These are phyloP conservation scores for Aspergillus mulundensis DNA, from an alignment of 495 filamentous ascomycete genomes.

Conservation along the genomic window DNA sequence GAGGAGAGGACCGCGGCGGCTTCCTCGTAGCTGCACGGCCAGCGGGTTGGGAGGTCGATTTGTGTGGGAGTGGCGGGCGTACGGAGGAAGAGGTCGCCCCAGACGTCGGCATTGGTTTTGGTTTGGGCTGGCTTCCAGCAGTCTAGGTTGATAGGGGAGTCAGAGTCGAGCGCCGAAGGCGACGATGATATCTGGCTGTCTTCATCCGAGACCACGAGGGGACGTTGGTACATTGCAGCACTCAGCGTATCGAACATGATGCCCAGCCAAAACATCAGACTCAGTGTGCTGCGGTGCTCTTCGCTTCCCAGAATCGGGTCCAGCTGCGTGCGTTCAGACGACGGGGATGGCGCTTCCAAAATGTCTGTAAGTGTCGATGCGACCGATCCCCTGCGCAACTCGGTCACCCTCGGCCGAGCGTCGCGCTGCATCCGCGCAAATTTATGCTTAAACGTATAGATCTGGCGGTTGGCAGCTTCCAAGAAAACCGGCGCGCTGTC, in stretches of 20 bases:
- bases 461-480: neutral
- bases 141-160: neutral
- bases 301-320: neutral
- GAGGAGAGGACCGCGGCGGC: neutral
- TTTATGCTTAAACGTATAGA: neutral
- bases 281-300: neutral
- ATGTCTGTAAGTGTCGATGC: neutral
- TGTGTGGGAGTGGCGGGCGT: neutral
- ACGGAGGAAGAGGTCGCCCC: constrained; percentile 2
- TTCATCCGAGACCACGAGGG: constrained; percentile 1
- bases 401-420: neutral
- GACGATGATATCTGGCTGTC: constrained; percentile 1
- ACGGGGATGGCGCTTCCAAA: neutral
- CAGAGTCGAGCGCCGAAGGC: neutral
- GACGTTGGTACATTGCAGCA: constrained; percentile 2
- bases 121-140: neutral
- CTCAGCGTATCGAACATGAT: constrained; percentile 3
- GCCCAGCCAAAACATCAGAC: constrained; percentile 1
- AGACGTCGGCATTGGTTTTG: neutral
- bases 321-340: neutral
- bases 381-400: neutral
- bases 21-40: neutral
- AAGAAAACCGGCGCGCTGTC: neutral
- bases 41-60: neutral
- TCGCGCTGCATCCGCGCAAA: neutral